These are phyloP conservation scores for Paracoccidioides lutzii DNA, from an alignment of 2,329 filamentous ascomycete species.

Conservation along the genomic window DNA sequence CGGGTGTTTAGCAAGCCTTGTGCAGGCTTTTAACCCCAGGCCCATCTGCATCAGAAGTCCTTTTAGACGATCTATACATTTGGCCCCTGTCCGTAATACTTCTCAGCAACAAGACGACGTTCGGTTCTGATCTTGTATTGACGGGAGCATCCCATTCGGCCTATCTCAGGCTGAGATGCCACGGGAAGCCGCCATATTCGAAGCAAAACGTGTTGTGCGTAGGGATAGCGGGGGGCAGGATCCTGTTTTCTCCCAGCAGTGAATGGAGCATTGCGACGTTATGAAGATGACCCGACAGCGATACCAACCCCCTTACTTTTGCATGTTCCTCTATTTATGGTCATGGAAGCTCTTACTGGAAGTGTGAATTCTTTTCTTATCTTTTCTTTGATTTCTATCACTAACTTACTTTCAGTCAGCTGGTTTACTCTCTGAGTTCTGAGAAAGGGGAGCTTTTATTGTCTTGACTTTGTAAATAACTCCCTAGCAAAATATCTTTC, in stretches of 20 bases:
- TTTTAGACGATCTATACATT: conserved; percentile 9
- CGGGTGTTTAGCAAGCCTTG: conserved; percentile 6
- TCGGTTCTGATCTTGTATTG: conserved; percentile 7
- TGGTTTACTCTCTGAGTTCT: too few relatives aligned
- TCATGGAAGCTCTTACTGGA: conserved; percentile 2
- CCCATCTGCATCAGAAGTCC: conserved; percentile 8
- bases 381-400: too few relatives aligned
- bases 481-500: too few relatives aligned
- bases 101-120: conserved; percentile 2
- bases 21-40: conserved; percentile 6
- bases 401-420: too few relatives aligned
- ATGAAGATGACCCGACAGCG: conserved; percentile 5
- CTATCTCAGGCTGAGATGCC: conserved; percentile 1
- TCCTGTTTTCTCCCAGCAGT: conserved; percentile 9
- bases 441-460: too few relatives aligned
- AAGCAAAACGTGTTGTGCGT: conserved; percentile 7
- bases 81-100: conserved; percentile 6
- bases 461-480: too few relatives aligned
- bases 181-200: conserved; percentile 8
- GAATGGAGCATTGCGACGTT: conserved; percentile 8
- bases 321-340: background rate
- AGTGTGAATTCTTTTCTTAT: too few relatives aligned
- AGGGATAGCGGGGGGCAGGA: background rate
- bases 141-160: conserved; percentile 10
- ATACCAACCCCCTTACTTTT: conserved; percentile 1